phyloP scores from a whole-genome alignment of 139 green algal species.

The Desmodesmus armatus region DNA sequence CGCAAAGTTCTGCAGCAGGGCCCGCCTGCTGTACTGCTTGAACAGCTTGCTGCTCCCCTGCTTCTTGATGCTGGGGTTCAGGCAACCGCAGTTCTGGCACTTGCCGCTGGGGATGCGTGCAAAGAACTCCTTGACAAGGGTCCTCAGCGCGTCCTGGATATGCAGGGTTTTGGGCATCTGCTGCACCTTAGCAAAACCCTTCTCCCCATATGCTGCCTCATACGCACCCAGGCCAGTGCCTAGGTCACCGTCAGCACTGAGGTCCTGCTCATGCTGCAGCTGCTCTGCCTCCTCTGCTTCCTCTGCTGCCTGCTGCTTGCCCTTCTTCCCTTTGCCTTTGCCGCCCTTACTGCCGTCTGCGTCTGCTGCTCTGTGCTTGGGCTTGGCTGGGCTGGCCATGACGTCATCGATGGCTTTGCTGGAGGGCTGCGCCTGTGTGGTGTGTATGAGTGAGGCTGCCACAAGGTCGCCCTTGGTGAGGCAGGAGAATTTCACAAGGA shows the following conservation, averaged over 20 bases:
- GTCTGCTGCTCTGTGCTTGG: background rate
- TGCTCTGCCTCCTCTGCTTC: conserved; percentile 5
- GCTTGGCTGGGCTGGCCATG: background rate
- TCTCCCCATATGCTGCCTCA: conserved; percentile 31
- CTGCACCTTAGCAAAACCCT: background rate
- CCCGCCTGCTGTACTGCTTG: conserved; percentile 57
- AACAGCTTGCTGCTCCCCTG: conserved; percentile 66
- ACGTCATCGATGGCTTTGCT: conserved; percentile 2
- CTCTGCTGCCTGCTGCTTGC: conserved; percentile 10
- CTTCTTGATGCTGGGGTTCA: conserved; percentile 63
- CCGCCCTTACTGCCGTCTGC: conserved; percentile 11
- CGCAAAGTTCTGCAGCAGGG: conserved; percentile 59
- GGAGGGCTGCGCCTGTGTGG: background rate
- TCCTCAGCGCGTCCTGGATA: conserved; percentile 49
- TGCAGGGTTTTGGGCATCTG: conserved; percentile 33
- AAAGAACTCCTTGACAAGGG: conserved; percentile 82
- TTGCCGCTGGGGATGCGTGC: conserved; percentile 61
- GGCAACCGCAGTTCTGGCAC: conserved; percentile 88
- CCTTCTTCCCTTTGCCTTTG: conserved; percentile 11
- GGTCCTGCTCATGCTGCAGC: background rate
- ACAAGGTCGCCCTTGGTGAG: conserved; percentile 40
- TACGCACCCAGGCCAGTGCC: conserved; percentile 21
- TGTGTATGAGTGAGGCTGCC: conserved; percentile 31
- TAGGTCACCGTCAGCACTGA: conserved; percentile 2
- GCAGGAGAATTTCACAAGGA: conserved; percentile 34